Base-by-base conservation (phyloP, 208 protist species). In the Leishmania amazonensis region DNA sequence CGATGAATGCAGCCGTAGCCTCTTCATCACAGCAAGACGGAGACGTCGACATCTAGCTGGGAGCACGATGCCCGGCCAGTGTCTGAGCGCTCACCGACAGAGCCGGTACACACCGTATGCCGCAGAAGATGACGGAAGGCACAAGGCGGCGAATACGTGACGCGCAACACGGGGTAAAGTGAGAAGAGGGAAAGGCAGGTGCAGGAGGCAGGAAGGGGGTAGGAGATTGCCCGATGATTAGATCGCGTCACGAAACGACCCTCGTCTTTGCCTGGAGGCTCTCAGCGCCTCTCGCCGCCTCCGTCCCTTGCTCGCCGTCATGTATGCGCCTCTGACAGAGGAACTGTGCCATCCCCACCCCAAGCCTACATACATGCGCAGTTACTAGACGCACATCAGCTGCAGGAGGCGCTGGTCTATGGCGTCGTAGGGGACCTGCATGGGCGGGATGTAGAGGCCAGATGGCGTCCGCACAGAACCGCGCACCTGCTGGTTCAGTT, bases 331-430 rank as follows among this genome's bases (percentile, higher is more conserved):
- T n/a, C 40, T 21, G 40, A 47, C 64, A 8, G 38, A 49, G 9
- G 35, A 45, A 11, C 40, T 38, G 5, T 45, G 19, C 1, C 35
- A 45, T 19, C 2, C 40, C n/a, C 28, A 4, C 68, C 40, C 24
- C 1, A 53, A 24, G 17, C 13, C 19, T 9, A 8, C 72, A 45
- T 42, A 15, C 51, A 45, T 13, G 40, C 47, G 19, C 47, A 58
- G 51, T 45, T 54, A 54, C 81, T 87, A 94, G 11, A 85, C 86
- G n/a, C 87, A 81, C 83, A 89, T 94, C 17, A 96, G 84, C 65
- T 90, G 93, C 65, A 93, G 75, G 24, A 96, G 78, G 21, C 90
- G 90, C 81, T 83, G 83, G 75, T 96, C 93, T 9, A 96, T 75
- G 11, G 89, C 89, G 75, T 96, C 93, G 64, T 87, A 89, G n/a